Evolutionary conservation across 805 yeast species (phyloP).

Genomic region (Kazachstania psychrophila): DNA sequence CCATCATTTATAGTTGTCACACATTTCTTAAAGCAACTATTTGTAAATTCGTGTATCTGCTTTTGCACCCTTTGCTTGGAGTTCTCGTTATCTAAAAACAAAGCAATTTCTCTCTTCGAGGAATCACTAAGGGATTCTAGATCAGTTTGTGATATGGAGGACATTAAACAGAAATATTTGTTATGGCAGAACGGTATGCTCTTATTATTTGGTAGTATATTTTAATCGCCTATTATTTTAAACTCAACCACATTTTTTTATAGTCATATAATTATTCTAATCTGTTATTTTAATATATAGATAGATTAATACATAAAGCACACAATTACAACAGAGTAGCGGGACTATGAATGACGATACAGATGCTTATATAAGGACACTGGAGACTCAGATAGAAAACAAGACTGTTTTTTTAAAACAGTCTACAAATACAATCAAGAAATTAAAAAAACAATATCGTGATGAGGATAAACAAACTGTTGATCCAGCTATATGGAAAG

Average conservation of each 20-base stretch:
- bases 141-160: slow-evolving; percentile 34
- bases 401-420: slow-evolving; percentile 22
- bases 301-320: no score
- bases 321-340: no score
- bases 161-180: slow-evolving; percentile 13
- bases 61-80: slow-evolving; percentile 80
- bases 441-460: slow-evolving; percentile 5
- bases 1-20: slow-evolving; percentile 40
- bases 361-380: slow-evolving; percentile 12
- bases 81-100: slow-evolving; percentile 73
- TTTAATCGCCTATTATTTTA: no score
- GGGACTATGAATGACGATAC: slow-evolving; percentile 5
- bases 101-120: slow-evolving; percentile 63
- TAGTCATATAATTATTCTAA: no score
- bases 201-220: no score
- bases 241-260: no score
- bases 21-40: slow-evolving; percentile 85
- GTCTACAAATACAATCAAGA: slow-evolving; percentile 14
- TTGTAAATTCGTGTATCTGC: slow-evolving; percentile 82
- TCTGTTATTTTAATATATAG: no score
- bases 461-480: neutral
- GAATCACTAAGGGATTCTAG: slow-evolving; percentile 49
- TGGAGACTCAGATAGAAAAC: slow-evolving; percentile 21
- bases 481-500: slow-evolving; percentile 9
- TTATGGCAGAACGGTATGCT: no score